These are phyloP conservation scores for Diaporthe sp. DNA, from an alignment of 2,329 filamentous ascomycete genomes.

Conservation along the genomic window DNA sequence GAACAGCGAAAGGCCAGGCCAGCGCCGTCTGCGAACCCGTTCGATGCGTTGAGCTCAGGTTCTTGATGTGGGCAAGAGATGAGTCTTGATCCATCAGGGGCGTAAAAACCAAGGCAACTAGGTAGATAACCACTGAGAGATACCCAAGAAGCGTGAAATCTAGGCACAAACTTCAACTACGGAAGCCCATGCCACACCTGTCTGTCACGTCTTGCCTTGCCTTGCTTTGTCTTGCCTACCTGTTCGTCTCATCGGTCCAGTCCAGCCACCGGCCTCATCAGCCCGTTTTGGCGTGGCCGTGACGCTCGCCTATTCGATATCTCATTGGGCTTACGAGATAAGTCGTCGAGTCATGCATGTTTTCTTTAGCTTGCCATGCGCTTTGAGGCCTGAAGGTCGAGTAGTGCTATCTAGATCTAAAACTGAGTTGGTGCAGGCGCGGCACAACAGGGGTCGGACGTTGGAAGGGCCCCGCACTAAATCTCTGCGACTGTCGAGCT, in stretches of 20 bases:
- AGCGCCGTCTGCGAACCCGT: conserved; percentile 18
- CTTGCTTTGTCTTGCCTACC: no score
- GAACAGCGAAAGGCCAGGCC: not conserved
- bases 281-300: not conserved
- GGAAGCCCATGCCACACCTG: not conserved
- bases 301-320: not conserved
- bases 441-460: not conserved
- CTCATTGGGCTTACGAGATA: no score
- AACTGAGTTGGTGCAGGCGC: not conserved
- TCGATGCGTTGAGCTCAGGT: conserved; percentile 25
- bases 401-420: not conserved
- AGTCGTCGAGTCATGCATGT: not conserved
- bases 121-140: no score
- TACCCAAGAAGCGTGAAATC: not conserved
- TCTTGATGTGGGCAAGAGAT: not conserved
- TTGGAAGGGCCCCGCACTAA: conserved; percentile 29
- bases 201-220: not conserved
- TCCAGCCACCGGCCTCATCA: not conserved
- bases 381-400: not conserved
- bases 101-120: not conserved
- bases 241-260: not conserved
- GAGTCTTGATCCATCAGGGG: not conserved
- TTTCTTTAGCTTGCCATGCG: not conserved
- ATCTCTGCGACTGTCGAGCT: conserved; percentile 25
- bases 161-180: not conserved